Evolutionary conservation across 176 grass and related monocot genomes (phyloP).

Genomic region (Musa acuminata): DNA sequence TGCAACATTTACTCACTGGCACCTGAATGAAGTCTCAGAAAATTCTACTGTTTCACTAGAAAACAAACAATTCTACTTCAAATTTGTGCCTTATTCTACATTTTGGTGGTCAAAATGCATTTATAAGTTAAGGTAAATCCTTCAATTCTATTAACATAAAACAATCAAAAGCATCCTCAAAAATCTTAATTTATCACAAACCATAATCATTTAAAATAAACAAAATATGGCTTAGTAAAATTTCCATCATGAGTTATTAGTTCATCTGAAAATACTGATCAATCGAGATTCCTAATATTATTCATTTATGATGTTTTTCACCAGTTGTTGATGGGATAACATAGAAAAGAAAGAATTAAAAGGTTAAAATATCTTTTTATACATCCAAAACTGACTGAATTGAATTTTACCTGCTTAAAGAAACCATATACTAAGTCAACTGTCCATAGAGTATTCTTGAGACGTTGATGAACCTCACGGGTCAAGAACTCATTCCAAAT

Average conservation of each 20-base stretch:
- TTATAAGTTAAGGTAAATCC: not conserved
- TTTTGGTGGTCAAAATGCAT: not conserved
- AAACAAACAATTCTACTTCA: not conserved
- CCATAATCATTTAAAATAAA: not conserved
- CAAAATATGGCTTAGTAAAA: not conserved
- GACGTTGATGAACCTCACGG: constrained; percentile 29
- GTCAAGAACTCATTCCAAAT: constrained; percentile 92
- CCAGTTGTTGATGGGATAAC: not conserved
- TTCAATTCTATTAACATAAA: not conserved
- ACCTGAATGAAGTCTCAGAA: no score
- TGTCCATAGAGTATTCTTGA: constrained; percentile 63
- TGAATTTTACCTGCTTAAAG: constrained; percentile 67
- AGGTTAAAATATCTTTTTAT: not conserved
- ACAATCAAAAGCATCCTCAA: not conserved
- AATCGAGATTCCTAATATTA: not conserved
- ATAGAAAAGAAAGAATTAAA: not conserved
- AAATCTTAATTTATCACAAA: not conserved
- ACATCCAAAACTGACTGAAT: not conserved
- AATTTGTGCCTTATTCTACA: not conserved
- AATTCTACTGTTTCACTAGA: no score
- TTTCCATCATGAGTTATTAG: not conserved
- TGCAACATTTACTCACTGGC: no score
- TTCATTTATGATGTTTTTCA: not conserved
- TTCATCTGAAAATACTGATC: not conserved
- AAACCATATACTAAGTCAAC: constrained; percentile 87